phyloP scores from a whole-genome alignment of 345 rosid genomes.

The Euclidium syriacum region DNA sequence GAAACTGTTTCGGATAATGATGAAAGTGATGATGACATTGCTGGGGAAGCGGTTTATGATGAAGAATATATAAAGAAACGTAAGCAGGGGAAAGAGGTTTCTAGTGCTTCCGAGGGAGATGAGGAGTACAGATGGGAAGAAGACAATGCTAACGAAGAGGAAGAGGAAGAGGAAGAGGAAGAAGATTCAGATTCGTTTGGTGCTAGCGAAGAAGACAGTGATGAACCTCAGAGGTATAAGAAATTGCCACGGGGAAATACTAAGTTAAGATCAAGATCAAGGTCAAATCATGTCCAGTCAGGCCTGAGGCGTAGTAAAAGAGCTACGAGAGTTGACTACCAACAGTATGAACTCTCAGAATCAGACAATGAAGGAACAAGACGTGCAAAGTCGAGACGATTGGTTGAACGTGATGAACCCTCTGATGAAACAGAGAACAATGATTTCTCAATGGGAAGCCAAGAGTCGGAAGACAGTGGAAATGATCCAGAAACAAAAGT shows the following conservation, averaged over 20 bases:
- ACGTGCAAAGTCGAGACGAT: conserved; percentile 53
- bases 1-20: conserved; percentile 83
- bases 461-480: conserved; percentile 49
- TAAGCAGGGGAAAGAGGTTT: conserved; percentile 55
- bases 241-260: conserved; percentile 67
- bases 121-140: conserved; percentile 90
- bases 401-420: conserved; percentile 46
- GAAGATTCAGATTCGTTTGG: conserved; percentile 60
- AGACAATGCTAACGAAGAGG: conserved; percentile 67
- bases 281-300: conserved; percentile 58
- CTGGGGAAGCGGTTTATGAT: conserved; percentile 91
- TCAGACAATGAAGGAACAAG: conserved; percentile 66
- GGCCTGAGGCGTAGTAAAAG: conserved; percentile 94
- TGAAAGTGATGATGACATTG: conserved; percentile 89
- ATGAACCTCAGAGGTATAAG: conserved; percentile 54
- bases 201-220: conserved; percentile 69
- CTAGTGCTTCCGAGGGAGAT: conserved; percentile 95
- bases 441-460: conserved; percentile 55
- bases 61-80: conserved; percentile 78
- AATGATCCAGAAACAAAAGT: conserved; percentile 48
- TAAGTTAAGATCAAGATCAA: conserved; percentile 64
- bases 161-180: conserved; percentile 68
- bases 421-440: conserved; percentile 60
- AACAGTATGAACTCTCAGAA: conserved; percentile 68
- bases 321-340: conserved; percentile 64